Percentiles rank a stretch among this genome's conserved stretches.
Evolutionary conservation across 495 filamentous ascomycete genomes (phyloP).

Genomic region (Daldinia bambusicola): DNA sequence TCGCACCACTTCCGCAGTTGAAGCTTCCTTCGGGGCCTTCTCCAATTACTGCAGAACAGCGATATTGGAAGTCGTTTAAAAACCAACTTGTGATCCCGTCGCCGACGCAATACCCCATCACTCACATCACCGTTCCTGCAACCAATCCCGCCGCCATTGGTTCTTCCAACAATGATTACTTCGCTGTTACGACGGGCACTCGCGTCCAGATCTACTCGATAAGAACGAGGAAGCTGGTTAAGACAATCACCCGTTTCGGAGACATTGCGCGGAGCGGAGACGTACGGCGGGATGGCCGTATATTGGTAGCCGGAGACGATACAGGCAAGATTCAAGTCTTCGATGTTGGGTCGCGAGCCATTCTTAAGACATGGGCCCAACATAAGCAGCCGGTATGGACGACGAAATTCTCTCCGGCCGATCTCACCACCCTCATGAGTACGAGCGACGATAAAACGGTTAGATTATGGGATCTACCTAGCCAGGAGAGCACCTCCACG

Average conservation of each 20-base stretch:
- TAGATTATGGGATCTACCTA: slow-evolving; percentile 91
- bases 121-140: slow-evolving; percentile 82
- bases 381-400: slow-evolving; percentile 96
- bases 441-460: slow-evolving; percentile 92
- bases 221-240: slow-evolving; percentile 85
- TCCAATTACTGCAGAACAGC: slow-evolving; percentile 85
- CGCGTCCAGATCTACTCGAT: slow-evolving; percentile 93
- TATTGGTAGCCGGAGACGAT: slow-evolving; percentile 90
- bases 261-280: slow-evolving; percentile 87
- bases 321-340: slow-evolving; percentile 93
- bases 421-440: slow-evolving; percentile 85
- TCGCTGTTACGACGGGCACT: slow-evolving; percentile 90
- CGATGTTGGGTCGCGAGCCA: slow-evolving; percentile 84
- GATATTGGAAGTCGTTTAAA: slow-evolving; percentile 93
- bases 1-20: slow-evolving; percentile 81
- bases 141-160: slow-evolving; percentile 54
- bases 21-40: slow-evolving; percentile 82
- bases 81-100: slow-evolving; percentile 88
- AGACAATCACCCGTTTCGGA: slow-evolving; percentile 92
- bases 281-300: slow-evolving; percentile 86
- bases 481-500: slow-evolving; percentile 73
- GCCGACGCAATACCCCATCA: slow-evolving; percentile 83
- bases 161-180: slow-evolving; percentile 70
- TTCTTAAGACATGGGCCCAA: slow-evolving; percentile 94
- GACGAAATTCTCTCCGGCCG: slow-evolving; percentile 85